Base-by-base conservation (phyloP, 148 eudicot species). In the Rhododendron ovatum region DNA sequence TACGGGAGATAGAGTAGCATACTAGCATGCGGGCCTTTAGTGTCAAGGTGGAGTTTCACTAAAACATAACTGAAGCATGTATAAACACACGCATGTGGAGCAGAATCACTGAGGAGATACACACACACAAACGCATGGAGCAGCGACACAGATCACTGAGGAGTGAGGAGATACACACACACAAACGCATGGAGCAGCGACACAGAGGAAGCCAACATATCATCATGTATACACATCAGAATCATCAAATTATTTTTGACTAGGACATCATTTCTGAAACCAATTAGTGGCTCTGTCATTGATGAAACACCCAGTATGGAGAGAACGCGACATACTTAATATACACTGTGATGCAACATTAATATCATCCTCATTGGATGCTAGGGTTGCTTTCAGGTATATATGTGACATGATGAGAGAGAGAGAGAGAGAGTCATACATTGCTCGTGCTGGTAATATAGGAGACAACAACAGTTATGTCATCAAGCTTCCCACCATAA, bases 401-500 rank as follows among this genome's bases (percentile, higher is more conserved):
- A 33, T 3, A 81, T 22, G 73, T 9, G 50, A 57, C 67, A 53
- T 81, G 35, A 7, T 81, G 35, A 26, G 71, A 67, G 81, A 53
- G 61, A 39, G 81, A 57, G 50, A 82, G 86, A 86, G 78, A 81
- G 80, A 85, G 71, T 15, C 33, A 83, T 89, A 91, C 91, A 24
- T 81, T 86, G 86, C 80, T 81, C 14, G n/a, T 22, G 79, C 87
- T 48, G 22, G 89, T 76, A 88, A 88, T 82, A 35, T 85, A 88
- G 78, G 89, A 88, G 33, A 88, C 89, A 75, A 88, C 85, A 74
- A 88, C 89, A 28, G 87, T 88, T 28, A 88, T 85, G 79, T 88
- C 89, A 59, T 88, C 89, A 65, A 88, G 87, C 84, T 88, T 88
- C 37, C 89, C 89, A 59, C 89, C 89, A 48, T 88, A 88, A 76